These are phyloP conservation scores for Oidiodendron maius DNA, from an alignment of 495 filamentous ascomycete species.

Conservation along the genomic window DNA sequence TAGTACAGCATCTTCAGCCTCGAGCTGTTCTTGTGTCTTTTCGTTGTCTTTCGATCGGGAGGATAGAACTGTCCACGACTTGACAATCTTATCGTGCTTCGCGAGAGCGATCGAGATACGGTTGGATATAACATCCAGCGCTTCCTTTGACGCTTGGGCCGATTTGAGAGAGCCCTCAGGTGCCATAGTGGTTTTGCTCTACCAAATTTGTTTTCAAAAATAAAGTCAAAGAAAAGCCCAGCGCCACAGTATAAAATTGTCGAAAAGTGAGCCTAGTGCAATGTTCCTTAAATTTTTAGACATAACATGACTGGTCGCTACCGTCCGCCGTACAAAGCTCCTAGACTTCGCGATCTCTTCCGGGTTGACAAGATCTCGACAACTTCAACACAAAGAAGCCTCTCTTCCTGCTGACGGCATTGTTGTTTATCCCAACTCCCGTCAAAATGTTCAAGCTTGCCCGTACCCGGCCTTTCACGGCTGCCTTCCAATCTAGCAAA, in stretches of 20 bases:
- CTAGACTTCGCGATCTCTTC: slow-evolving; percentile 10
- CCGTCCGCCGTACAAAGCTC: slow-evolving; percentile 5
- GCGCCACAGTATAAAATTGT: no score
- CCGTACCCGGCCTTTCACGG: slow-evolving; percentile 54
- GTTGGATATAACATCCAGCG: slow-evolving; percentile 37
- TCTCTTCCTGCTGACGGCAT: slow-evolving; percentile 17
- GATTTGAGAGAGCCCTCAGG: slow-evolving; percentile 17
- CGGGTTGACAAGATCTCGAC: slow-evolving; percentile 7
- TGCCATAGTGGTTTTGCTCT: slow-evolving; percentile 13
- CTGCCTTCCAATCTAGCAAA: slow-evolving; percentile 58
- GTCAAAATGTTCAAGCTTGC: slow-evolving; percentile 69
- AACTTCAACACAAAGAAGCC: background rate
- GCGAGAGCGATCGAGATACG: slow-evolving; percentile 36
- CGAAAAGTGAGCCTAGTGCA: no score
- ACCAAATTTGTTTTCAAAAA: no score
- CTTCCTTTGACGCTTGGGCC: slow-evolving; percentile 9
- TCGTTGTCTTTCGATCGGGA: slow-evolving; percentile 25
- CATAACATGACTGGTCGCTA: background rate
- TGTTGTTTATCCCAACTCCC: slow-evolving; percentile 9
- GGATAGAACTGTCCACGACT: slow-evolving; percentile 35
- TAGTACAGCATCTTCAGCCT: slow-evolving; percentile 35
- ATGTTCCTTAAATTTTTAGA: background rate
- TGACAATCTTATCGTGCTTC: slow-evolving; percentile 34
- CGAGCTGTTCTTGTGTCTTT: slow-evolving; percentile 35
- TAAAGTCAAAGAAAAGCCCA: no score